Evolutionary conservation across 176 grass and related monocot genomes (phyloP), one percentile per base, ranked within the genome.

Genomic region (Microstegium vimineum): DNA sequence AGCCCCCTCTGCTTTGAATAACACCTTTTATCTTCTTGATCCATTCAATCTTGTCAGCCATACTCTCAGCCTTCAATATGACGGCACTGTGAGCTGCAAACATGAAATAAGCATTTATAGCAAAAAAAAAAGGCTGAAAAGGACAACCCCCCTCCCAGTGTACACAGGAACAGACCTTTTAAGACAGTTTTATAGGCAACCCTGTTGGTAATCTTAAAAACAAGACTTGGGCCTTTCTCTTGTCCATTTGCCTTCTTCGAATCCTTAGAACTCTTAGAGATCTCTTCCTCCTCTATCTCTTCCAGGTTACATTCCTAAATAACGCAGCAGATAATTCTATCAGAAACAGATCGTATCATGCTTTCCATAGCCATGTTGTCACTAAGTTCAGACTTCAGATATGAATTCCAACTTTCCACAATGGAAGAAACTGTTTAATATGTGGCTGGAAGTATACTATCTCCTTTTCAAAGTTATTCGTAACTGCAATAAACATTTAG

Each of bases 161-260:
- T 73, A 26, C 42, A 68, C 28, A 22, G 36, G 36, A 26, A 78
- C 27, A 27, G 77, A 99, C 96, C 89, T 99, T 99, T 99, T 43
- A 99, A 77, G 70, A 99, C 96, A 82, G 87, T 94, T 86, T 99
- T 99, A 66, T 99, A 99, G 47, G 93, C 89, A 80, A 93, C 91
- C 73, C 90, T 99, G 91, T 93, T 94, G 51, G 96, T 99, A 81
- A 99, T 89, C 89, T 95, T 99, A 91, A 99, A 99, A 40, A 95
- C 59, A 84, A 99, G 91, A 81, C 93, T 91, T 64, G 87, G 87
- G 49, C 80, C 85, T 95, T 95, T 95, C 71, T 95, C 92, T 76
- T 77, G 22, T 56, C 93, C 94, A 90, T 97, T 97, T 10, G 88
- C 81, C 47, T 97, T 99, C 62, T 91, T 95, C 71, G 93, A 93